phyloP scores from a whole-genome alignment of 441 rosid genomes.

The Eutrema salsugineum region DNA sequence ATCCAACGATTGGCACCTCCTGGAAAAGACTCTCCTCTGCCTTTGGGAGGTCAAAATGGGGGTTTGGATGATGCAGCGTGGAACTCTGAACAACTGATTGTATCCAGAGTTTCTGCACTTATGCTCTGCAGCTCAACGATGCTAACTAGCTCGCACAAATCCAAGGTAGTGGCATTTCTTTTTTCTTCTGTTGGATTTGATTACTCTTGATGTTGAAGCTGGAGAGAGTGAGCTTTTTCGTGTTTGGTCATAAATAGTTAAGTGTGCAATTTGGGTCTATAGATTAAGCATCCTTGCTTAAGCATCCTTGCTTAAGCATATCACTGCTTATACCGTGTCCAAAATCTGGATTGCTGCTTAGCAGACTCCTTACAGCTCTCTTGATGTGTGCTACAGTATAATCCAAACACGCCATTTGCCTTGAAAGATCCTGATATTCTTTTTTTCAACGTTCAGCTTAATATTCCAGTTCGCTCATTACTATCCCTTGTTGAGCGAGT shows the following conservation, averaged over 20 bases:
- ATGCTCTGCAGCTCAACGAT: slow-evolving; percentile 58
- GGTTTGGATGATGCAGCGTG: slow-evolving; percentile 37
- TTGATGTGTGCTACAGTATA: background rate
- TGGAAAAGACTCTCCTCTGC: slow-evolving; percentile 61
- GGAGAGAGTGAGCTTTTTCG: background rate
- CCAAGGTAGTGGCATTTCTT: slow-evolving; percentile 44
- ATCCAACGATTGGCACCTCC: slow-evolving; percentile 63
- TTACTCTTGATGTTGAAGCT: background rate
- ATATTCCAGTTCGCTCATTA: slow-evolving; percentile 56
- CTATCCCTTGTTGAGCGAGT: slow-evolving; percentile 79
- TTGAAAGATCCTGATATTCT: slow-evolving; percentile 4
- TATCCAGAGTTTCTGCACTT: slow-evolving; percentile 47
- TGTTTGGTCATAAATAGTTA: background rate
- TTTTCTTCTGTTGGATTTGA: background rate
- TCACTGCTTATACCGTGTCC: background rate
- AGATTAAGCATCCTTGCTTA: background rate
- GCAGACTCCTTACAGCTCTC: background rate
- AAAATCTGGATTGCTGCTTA: background rate
- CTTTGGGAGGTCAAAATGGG: slow-evolving; percentile 58
- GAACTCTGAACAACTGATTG: slow-evolving; percentile 46
- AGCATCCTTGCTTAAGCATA: background rate
- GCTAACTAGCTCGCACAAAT: slow-evolving; percentile 66
- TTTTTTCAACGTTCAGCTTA: slow-evolving; percentile 43
- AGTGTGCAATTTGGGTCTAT: background rate
- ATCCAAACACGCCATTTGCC: background rate